Evolutionary conservation across 345 rosid species (phyloP).

Genomic region (Gossypium anomalum): DNA sequence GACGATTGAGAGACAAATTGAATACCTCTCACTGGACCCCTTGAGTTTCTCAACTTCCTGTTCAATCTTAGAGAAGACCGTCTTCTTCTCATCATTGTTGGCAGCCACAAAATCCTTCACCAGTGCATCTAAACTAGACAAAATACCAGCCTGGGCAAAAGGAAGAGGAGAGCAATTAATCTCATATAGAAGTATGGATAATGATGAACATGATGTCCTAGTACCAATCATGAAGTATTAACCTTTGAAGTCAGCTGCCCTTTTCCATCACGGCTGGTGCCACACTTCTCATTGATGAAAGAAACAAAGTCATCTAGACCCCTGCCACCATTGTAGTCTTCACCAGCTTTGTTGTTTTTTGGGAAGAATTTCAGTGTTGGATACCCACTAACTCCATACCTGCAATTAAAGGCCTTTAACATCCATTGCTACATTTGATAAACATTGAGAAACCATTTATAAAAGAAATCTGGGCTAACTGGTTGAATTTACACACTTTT

Average conservation of each 20-base stretch:
- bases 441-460: not conserved
- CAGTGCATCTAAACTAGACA: slow-evolving; percentile 68
- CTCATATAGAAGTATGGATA: not conserved
- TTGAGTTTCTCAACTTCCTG: slow-evolving; percentile 70
- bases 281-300: slow-evolving; percentile 79
- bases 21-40: slow-evolving; percentile 64
- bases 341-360: slow-evolving; percentile 87
- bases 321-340: slow-evolving; percentile 87
- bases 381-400: slow-evolving; percentile 91
- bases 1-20: not conserved
- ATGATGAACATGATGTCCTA: not conserved
- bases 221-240: slow-evolving; percentile 16
- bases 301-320: slow-evolving; percentile 81
- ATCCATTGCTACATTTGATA: not conserved
- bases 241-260: slow-evolving; percentile 86
- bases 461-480: not conserved
- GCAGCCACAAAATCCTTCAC: slow-evolving; percentile 87
- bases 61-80: slow-evolving; percentile 56
- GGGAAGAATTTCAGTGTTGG: slow-evolving; percentile 96
- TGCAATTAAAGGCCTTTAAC: slow-evolving; percentile 22
- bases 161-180: not conserved
- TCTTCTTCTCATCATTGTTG: slow-evolving; percentile 62
- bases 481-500: slow-evolving; percentile 48
- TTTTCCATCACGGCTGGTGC: slow-evolving; percentile 80
- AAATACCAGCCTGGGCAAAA: slow-evolving; percentile 69